Percentiles rank a stretch among this genome's conserved stretches.
Evolutionary conservation across 1,139 yeast genomes (phyloP).

Genomic region (Sporopachydermia cereana): DNA sequence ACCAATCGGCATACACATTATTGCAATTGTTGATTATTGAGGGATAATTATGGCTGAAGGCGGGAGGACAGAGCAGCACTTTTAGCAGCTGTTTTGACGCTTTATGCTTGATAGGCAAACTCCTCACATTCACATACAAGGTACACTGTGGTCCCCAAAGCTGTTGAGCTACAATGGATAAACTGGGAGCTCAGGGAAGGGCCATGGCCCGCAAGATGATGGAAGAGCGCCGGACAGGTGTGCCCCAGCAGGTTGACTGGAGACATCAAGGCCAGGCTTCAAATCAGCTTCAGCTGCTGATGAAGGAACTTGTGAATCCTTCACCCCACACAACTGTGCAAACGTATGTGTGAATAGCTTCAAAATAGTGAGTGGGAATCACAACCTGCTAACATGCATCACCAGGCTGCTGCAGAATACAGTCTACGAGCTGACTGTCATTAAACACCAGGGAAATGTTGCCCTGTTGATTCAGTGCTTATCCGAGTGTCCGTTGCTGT

Average conservation of each 20-base stretch:
- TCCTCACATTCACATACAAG: no score
- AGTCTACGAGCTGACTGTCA: constrained; percentile 48
- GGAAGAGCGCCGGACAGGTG: not conserved
- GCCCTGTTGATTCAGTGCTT: constrained; percentile 39
- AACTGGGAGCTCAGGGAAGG: constrained; percentile 6
- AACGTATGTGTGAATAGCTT: constrained; percentile 2
- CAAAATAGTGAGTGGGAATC: not conserved
- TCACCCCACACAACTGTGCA: constrained; percentile 23
- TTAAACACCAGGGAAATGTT: constrained; percentile 48
- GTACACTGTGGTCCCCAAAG: no score
- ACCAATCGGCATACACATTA: no score
- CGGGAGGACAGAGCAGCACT: no score
- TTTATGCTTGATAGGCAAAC: no score
- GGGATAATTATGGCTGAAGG: no score
- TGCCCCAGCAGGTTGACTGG: not conserved
- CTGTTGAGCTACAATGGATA: constrained; percentile 8
- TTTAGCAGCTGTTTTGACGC: no score
- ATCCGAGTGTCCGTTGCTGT: constrained; percentile 36
- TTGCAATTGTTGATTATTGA: no score
- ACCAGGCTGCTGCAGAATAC: constrained; percentile 38
- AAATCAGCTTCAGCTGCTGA: constrained; percentile 38
- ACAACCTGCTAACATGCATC: not conserved
- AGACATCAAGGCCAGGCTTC: not conserved
- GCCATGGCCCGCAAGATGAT: constrained; percentile 4
- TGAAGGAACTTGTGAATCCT: constrained; percentile 35